phyloP scores from a whole-genome alignment of 202 grass and related monocot genomes.

The Saccharum hybrid region DNA sequence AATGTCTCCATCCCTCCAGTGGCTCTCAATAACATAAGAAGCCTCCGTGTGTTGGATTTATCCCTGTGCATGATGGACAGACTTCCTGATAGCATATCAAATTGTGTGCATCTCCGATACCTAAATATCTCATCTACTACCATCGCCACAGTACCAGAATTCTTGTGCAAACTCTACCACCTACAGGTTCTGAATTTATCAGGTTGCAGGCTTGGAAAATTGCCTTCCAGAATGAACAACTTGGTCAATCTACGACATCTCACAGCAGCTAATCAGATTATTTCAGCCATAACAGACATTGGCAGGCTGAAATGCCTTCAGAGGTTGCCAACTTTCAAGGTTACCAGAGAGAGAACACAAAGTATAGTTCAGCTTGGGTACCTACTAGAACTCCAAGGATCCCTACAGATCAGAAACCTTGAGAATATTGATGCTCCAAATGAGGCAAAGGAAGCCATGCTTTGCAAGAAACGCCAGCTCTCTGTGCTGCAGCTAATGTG shows the following conservation, averaged over 20 bases:
- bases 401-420: slow-evolving; percentile 54
- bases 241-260: slow-evolving; percentile 52
- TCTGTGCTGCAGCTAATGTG: slow-evolving; percentile 49
- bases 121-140: slow-evolving; percentile 47
- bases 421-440: slow-evolving; percentile 50
- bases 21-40: slow-evolving; percentile 35
- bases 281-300: slow-evolving; percentile 48
- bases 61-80: slow-evolving; percentile 37
- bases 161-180: slow-evolving; percentile 56
- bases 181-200: slow-evolving; percentile 54
- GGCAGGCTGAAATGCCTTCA: slow-evolving; percentile 59
- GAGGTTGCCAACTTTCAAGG: slow-evolving; percentile 49
- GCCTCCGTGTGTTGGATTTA: slow-evolving; percentile 48
- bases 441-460: slow-evolving; percentile 46
- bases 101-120: slow-evolving; percentile 45
- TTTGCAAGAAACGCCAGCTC: slow-evolving; percentile 47
- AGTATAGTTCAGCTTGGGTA: slow-evolving; percentile 55
- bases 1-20: slow-evolving; percentile 27
- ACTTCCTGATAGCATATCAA: slow-evolving; percentile 40
- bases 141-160: slow-evolving; percentile 42
- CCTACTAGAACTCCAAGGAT: slow-evolving; percentile 57
- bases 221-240: slow-evolving; percentile 50
- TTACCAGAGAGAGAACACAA: slow-evolving; percentile 34
- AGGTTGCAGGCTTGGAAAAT: slow-evolving; percentile 40
- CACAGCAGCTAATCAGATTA: slow-evolving; percentile 42